Conservation (phyloP, 1,139 yeast species). For the Taiozyma sp. region DNA sequence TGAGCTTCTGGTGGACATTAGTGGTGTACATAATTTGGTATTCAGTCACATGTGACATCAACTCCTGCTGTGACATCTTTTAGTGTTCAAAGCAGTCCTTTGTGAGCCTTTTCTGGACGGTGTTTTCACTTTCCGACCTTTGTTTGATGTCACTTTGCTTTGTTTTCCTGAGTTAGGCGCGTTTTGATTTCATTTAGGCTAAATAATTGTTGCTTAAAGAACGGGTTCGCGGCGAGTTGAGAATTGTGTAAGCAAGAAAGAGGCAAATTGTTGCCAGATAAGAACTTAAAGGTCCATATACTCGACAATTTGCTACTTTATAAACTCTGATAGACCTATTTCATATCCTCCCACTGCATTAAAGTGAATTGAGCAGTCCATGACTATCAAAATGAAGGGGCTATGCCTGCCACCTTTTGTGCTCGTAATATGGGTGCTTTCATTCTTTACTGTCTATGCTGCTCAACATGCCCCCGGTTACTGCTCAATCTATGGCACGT, state of each 20-base stretch:
- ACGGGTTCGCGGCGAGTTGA: neutral
- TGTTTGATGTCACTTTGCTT: neutral
- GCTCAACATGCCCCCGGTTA: conserved; percentile 7
- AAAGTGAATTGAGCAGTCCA: neutral
- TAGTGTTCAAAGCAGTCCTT: neutral
- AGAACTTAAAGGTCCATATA: neutral
- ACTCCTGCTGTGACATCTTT: conserved; percentile 29
- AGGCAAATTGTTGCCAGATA: neutral
- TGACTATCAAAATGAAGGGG: neutral
- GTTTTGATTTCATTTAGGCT: neutral
- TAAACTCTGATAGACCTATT: neutral
- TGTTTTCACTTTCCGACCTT: neutral
- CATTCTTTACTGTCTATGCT: neutral
- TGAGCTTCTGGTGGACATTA: conserved; percentile 44
- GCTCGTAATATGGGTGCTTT: neutral
- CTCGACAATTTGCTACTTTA: neutral
- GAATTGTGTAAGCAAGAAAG: neutral
- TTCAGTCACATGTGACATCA: conserved; percentile 22
- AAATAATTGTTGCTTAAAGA: neutral
- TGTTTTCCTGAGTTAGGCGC: neutral
- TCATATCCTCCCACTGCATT: neutral
- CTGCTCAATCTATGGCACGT: conserved; percentile 33
- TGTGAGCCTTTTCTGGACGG: neutral
- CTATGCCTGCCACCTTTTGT: neutral
- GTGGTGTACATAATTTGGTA: conserved; percentile 40